phyloP scores from a whole-genome alignment of 192 early-diverging fungal genomes.

The Coemansia sp. region DNA sequence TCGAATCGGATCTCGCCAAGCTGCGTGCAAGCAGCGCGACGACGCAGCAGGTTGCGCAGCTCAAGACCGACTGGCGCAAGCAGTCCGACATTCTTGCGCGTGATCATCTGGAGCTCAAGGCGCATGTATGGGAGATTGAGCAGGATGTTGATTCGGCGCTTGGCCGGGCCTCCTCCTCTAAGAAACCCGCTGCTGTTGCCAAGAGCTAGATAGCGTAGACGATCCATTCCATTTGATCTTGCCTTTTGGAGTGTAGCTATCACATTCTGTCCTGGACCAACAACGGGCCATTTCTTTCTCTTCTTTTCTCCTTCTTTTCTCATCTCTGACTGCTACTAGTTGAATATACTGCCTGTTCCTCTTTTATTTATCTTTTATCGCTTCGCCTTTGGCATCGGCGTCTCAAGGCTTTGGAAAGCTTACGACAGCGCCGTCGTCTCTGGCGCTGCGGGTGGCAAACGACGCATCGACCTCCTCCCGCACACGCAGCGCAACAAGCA shows the following conservation, averaged over 20 bases:
- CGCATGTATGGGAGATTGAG: constrained; percentile 71
- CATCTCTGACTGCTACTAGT: neutral
- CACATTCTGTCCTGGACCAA: too few species aligned
- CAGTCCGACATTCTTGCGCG: constrained; percentile 70
- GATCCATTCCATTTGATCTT: neutral
- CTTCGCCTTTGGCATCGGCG: neutral
- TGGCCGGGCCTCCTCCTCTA: constrained; percentile 8
- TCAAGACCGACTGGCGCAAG: constrained; percentile 54
- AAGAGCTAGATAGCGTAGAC: neutral
- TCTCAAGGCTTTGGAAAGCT: constrained; percentile 1
- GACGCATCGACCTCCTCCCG: constrained; percentile 42
- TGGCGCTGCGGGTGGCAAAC: constrained; percentile 36
- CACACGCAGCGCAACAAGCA: constrained; percentile 41
- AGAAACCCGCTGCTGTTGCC: too few species aligned
- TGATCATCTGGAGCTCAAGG: constrained; percentile 82
- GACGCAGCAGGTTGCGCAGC: constrained; percentile 53
- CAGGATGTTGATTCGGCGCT: constrained; percentile 51
- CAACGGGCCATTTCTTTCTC: neutral
- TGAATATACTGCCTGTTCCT: neutral
- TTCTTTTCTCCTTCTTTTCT: neutral
- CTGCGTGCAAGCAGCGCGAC: constrained; percentile 63
- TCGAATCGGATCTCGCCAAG: constrained; percentile 66
- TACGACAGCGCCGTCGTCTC: constrained; percentile 13
- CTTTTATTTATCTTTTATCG: neutral
- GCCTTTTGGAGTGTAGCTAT: too few species aligned